These are phyloP conservation scores for Didymosphaeria variabile DNA, from an alignment of 2,329 filamentous ascomycete genomes.

Conservation along the genomic window DNA sequence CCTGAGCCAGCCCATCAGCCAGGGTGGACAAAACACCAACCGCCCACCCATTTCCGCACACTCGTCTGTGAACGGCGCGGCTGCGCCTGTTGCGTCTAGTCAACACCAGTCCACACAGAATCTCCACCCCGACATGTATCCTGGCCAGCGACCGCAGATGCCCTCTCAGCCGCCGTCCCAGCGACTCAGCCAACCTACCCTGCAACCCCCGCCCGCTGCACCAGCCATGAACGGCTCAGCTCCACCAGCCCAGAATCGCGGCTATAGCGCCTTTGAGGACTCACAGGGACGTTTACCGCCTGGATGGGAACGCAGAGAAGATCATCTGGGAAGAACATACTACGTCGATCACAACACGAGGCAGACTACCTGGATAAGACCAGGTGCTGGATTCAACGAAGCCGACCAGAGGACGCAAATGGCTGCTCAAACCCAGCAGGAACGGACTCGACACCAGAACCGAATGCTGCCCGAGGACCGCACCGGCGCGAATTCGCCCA, in stretches of 20 bases:
- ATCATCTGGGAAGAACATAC: conserved; percentile 93
- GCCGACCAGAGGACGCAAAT: conserved; percentile 79
- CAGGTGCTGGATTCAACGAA: conserved; percentile 79
- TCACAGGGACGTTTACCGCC: conserved; percentile 90
- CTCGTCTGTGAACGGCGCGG: conserved; percentile 50
- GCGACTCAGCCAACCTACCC: conserved; percentile 40
- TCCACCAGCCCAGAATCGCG: conserved; percentile 55
- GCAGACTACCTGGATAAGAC: conserved; percentile 95
- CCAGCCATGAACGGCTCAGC: conserved; percentile 39
- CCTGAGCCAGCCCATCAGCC: conserved; percentile 73
- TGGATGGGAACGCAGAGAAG: conserved; percentile 95
- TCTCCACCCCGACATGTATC: conserved; percentile 50
- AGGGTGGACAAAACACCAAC: conserved; percentile 50
- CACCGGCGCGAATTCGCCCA: conserved; percentile 91
- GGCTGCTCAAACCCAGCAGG: conserved; percentile 90
- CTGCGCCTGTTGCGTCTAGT: conserved; percentile 46
- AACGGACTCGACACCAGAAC: conserved; percentile 93
- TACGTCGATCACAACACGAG: conserved; percentile 98
- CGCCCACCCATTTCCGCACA: conserved; percentile 53
- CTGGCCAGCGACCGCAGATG: conserved; percentile 42
- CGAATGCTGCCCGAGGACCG: conserved; percentile 94
- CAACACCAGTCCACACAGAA: conserved; percentile 50
- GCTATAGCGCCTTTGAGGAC: conserved; percentile 93
- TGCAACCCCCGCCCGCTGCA: conserved; percentile 42
- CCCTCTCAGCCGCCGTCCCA: conserved; percentile 36